Evolutionary conservation across 805 yeast species (phyloP).

Genomic region (Lipomyces kockii): DNA sequence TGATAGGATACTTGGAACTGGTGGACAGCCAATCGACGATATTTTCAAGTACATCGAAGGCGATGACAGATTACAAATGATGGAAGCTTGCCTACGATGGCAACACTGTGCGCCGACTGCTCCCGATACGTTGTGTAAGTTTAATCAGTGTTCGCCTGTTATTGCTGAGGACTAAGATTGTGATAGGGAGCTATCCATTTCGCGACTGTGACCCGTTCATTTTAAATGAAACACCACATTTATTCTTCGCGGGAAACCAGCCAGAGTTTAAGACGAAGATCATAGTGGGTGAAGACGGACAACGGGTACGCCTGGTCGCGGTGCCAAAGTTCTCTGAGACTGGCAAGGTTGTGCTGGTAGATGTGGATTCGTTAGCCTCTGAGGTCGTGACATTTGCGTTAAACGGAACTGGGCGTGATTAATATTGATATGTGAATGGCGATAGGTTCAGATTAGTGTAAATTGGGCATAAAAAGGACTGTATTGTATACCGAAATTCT

Average conservation of each 20-base stretch:
- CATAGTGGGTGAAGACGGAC: constrained; percentile 47
- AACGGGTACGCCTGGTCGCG: constrained; percentile 58
- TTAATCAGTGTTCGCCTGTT: not conserved
- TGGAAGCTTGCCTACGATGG: constrained; percentile 77
- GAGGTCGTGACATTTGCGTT: constrained; percentile 51
- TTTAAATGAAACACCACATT: constrained; percentile 75
- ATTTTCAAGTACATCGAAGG: constrained; percentile 66
- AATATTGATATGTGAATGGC: not conserved
- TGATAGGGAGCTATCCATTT: constrained; percentile 72
- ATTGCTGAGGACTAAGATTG: not conserved
- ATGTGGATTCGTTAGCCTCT: constrained; percentile 60
- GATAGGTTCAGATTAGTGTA: not conserved
- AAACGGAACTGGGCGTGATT: not conserved
- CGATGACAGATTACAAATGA: constrained; percentile 54
- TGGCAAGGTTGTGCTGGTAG: constrained; percentile 67
- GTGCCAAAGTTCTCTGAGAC: constrained; percentile 73
- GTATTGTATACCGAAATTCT: no score
- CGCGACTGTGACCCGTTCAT: constrained; percentile 79
- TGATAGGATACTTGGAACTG: constrained; percentile 63
- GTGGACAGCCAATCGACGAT: constrained; percentile 87
- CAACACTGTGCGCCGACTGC: constrained; percentile 91
- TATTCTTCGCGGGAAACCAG: constrained; percentile 87
- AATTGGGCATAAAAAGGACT: not conserved
- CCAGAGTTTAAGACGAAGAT: constrained; percentile 58
- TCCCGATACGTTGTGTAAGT: constrained; percentile 81